Percentiles rank a stretch among this genome's conserved stretches.
phyloP scores from a whole-genome alignment of 768 basidiomycete species.

The Podaxis carcinomalis region DNA sequence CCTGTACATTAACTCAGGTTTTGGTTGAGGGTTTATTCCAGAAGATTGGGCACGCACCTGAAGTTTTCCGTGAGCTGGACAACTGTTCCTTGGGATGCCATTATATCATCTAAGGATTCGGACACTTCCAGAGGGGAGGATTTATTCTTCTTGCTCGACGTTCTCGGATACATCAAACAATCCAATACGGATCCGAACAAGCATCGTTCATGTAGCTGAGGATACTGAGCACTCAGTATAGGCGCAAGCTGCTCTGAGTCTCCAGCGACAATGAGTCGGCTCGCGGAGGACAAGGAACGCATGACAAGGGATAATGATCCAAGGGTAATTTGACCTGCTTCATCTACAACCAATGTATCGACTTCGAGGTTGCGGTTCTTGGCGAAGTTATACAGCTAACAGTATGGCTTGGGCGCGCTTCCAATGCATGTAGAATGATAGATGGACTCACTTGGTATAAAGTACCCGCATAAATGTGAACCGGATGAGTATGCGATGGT shows the following conservation, averaged over 20 bases:
- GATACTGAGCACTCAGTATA: conserved; percentile 44
- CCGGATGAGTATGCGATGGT: conserved; percentile 24
- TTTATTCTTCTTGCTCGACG: conserved; percentile 1
- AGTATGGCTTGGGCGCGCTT: background rate
- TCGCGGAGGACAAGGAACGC: conserved; percentile 30
- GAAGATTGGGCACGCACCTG: conserved; percentile 25
- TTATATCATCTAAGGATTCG: conserved; percentile 14
- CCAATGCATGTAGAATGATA: background rate
- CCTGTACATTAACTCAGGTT: conserved; percentile 19
- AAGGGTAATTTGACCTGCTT: conserved; percentile 49
- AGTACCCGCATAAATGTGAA: conserved; percentile 42
- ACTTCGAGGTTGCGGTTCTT: conserved; percentile 34
- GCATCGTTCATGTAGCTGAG: conserved; percentile 28
- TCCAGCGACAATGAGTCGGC: conserved; percentile 44
- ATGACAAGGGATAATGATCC: conserved; percentile 41
- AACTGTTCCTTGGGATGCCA: conserved; percentile 32
- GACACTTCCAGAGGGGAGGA: conserved; percentile 10
- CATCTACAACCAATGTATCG: conserved; percentile 44
- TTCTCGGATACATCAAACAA: conserved; percentile 33
- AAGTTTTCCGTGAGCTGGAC: conserved; percentile 51
- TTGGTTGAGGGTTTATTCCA: background rate
- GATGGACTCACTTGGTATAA: conserved; percentile 36
- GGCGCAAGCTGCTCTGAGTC: conserved; percentile 51
- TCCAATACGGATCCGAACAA: conserved; percentile 49
- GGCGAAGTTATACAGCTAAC: conserved; percentile 44